Evolutionary conservation across 2,329 filamentous ascomycete species (phyloP).

Genomic region (Bipolaris oryzae): DNA sequence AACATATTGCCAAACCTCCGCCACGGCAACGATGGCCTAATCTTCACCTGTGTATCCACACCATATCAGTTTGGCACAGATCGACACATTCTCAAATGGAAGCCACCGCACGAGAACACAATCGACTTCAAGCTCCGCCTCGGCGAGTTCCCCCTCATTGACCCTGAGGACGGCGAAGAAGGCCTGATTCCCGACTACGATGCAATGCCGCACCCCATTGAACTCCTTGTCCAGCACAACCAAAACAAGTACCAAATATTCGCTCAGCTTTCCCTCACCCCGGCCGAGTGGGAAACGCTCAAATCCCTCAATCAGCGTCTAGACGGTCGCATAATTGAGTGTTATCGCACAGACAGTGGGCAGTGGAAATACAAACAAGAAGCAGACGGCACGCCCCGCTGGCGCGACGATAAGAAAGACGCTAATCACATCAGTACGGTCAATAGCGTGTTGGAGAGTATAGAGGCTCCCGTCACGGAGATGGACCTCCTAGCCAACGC

Average conservation of each 20-base stretch:
- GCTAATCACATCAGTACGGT: conserved; percentile 89
- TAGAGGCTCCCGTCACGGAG: conserved; percentile 82
- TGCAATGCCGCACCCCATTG: conserved; percentile 69
- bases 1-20: conserved; percentile 80
- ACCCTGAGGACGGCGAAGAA: conserved; percentile 71
- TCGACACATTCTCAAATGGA: conserved; percentile 95
- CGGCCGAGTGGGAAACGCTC: conserved; percentile 81
- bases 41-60: conserved; percentile 92
- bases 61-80: conserved; percentile 91
- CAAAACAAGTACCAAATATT: conserved; percentile 70
- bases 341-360: conserved; percentile 74
- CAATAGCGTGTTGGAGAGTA: conserved; percentile 85
- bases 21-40: conserved; percentile 94
- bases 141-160: conserved; percentile 70
- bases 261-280: conserved; percentile 68
- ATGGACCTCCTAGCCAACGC: conserved; percentile 76
- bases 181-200: conserved; percentile 77
- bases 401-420: conserved; percentile 90
- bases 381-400: conserved; percentile 65
- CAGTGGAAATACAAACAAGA: conserved; percentile 75
- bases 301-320: conserved; percentile 76
- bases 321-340: conserved; percentile 90
- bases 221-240: conserved; percentile 73
- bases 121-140: conserved; percentile 87
- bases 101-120: conserved; percentile 92